Evolutionary conservation across 192 early-diverging fungal genomes (phyloP).

Genomic region (Umbelopsis sp.): DNA sequence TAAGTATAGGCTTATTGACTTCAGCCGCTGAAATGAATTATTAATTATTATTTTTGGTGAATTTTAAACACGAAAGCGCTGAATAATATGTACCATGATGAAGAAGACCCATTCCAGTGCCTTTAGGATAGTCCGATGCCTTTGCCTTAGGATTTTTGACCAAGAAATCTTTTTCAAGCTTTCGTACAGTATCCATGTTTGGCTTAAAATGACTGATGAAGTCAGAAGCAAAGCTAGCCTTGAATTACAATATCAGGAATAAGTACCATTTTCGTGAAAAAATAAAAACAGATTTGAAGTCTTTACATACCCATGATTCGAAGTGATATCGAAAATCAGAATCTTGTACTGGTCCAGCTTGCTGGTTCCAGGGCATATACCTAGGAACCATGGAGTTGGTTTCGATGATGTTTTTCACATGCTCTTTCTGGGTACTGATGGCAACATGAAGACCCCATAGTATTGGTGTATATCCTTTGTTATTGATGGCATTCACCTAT

Average conservation of each 20-base stretch:
- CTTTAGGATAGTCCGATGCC: conserved; percentile 20
- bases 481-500: conserved; percentile 31
- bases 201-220: conserved; percentile 22
- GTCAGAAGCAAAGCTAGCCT: conserved; percentile 18
- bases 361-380: not conserved
- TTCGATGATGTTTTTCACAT: conserved; percentile 16
- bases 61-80: not conserved
- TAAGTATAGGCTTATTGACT: conserved; percentile 21
- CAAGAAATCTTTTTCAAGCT: conserved; percentile 28
- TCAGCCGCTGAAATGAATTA: conserved; percentile 20
- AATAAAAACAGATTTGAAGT: too few relatives aligned
- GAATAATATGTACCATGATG: conserved; percentile 27
- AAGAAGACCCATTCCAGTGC: conserved; percentile 30
- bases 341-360: not conserved
- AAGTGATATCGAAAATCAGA: conserved; percentile 1
- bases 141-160: conserved; percentile 33
- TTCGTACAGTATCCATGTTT: conserved; percentile 20
- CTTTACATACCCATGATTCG: not conserved
- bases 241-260: not conserved
- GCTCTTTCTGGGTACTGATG: conserved; percentile 19
- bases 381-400: not conserved
- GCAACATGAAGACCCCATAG: conserved; percentile 17
- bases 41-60: not conserved
- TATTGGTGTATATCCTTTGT: conserved; percentile 34
- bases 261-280: too few relatives aligned